A percentile compares a stretch with the other conserved stretches of the same genome.
Conservation (phyloP, 2,329 filamentous ascomycete genomes). For the Penicillium sp. region DNA sequence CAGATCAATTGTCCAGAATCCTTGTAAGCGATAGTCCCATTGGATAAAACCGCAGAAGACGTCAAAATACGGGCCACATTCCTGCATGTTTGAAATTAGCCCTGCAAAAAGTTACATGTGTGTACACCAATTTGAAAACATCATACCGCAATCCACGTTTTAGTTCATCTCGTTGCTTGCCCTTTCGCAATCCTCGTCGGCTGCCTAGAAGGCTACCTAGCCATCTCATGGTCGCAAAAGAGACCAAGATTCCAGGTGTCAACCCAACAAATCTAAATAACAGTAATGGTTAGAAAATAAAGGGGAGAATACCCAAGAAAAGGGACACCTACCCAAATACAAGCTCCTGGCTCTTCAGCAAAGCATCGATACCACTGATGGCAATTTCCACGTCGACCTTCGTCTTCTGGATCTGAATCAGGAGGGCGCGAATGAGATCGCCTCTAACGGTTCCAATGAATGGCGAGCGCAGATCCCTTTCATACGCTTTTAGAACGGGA, state of each 20-base stretch:
- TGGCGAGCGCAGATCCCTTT: conserved; percentile 79
- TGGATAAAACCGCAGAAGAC: conserved; percentile 62
- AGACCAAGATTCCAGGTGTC: conserved; percentile 88
- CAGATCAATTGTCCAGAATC: conserved; percentile 88
- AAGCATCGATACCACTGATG: conserved; percentile 89
- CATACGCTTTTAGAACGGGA: conserved; percentile 84
- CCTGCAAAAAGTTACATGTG: not conserved
- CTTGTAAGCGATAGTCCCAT: conserved; percentile 79
- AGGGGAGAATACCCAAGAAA: not conserved
- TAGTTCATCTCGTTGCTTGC: conserved; percentile 66
- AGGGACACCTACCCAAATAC: conserved; percentile 67
- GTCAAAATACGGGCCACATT: conserved; percentile 82
- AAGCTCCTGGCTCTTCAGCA: conserved; percentile 93
- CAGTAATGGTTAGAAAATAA: conserved; percentile 9
- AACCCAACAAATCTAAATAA: conserved; percentile 74
- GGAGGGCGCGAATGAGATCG: conserved; percentile 80
- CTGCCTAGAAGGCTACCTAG: conserved; percentile 67
- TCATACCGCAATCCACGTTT: conserved; percentile 68
- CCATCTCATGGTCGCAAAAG: conserved; percentile 71
- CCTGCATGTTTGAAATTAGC: conserved; percentile 29
- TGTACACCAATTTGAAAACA: not conserved
- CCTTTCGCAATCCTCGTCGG: conserved; percentile 64
- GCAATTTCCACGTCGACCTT: conserved; percentile 98
- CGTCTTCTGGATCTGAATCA: conserved; percentile 98
- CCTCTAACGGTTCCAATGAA: conserved; percentile 79